Base-by-base conservation (phyloP, 2,329 filamentous ascomycete species). In the Monosporascus sp. region DNA sequence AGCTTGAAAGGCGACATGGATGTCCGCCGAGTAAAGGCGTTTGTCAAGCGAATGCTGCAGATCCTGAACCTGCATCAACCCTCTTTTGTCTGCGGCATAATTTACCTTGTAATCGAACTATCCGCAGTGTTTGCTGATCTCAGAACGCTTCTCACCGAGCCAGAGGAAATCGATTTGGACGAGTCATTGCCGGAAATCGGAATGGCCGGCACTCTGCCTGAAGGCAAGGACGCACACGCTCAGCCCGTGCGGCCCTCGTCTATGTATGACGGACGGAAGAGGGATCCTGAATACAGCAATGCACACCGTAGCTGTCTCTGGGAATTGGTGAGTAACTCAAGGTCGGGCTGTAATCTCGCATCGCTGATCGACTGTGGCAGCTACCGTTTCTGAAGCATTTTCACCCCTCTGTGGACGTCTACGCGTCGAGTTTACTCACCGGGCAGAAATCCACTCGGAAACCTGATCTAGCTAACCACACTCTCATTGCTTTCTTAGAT, bases 271-370 rank as follows among this genome's bases (percentile, higher is more conserved):
- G 87, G 90, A 7, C 85, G 90, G 50, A 99, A 97, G 75, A 82
- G 94, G 64, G 87, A 97, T 62, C 94, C 95, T 0, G 89, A 92
- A 67, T 87, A 95, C 70, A 90, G 90, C 72, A 92, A 95, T 67
- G 94, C 95, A n/a, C 90, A 97, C 59, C 82, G 86, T 60, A 94
- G 88, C 64, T 97, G 92, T 72, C 75, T 97, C 8, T 99, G 94
- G 94, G 94, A 99, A 70, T 69, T 96, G 56, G 78, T 94, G 72
- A 72, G 81, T 73, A 54, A 11, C 6, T 9, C 37, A 39, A 49
- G 17, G 18, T 37, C 37, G 7, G 11, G 18, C 35, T 41, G 9
- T 45, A 18, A 14, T 4, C 6, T 25, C 17, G 14, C 9, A 14
- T 48, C 7, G 25, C 41, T 39, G 20, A 49, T 27, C 18, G 38